Percentiles rank a stretch among this genome's conserved stretches.
Conservation (phyloP, 169 alveolate species). For the Toxoplasma gondii region DNA sequence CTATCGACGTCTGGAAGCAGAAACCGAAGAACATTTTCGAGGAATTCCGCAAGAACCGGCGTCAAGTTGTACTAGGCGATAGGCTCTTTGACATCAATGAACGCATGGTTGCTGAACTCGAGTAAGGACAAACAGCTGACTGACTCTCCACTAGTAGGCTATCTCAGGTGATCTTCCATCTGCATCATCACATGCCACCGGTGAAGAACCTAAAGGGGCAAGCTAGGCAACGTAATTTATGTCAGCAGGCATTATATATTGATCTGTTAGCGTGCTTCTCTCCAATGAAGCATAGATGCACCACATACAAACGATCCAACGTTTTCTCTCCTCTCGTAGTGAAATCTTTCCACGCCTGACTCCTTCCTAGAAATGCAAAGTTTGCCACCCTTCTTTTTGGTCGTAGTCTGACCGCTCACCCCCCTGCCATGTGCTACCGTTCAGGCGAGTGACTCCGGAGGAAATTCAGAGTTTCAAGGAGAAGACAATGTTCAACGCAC, state of each 20-base stretch:
- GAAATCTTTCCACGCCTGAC: too few relatives aligned
- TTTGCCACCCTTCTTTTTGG: too few relatives aligned
- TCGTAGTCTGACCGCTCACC: not conserved
- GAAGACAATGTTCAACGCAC: not conserved
- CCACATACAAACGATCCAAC: too few relatives aligned
- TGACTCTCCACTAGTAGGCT: too few relatives aligned
- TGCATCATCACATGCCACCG: not conserved
- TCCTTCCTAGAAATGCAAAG: too few relatives aligned
- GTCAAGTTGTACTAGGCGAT: not conserved
- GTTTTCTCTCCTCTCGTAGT: too few relatives aligned
- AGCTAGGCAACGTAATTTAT: not conserved
- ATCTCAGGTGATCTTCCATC: not conserved
- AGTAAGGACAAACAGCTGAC: slow-evolving; percentile 21
- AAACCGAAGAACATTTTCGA: slow-evolving; percentile 31
- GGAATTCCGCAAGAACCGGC: not conserved
- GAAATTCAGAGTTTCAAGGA: not conserved
- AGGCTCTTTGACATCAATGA: slow-evolving; percentile 42
- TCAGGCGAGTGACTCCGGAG: slow-evolving; percentile 9
- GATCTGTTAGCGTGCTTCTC: too few relatives aligned
- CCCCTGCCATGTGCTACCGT: not conserved
- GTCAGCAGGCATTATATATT: too few relatives aligned
- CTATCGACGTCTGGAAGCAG: slow-evolving; percentile 22
- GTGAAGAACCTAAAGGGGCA: not conserved
- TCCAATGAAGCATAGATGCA: too few relatives aligned
- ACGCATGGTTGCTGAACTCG: slow-evolving; percentile 32